These are phyloP conservation scores for Larix kaempferi DNA, from an alignment of 75 land plant genomes.

Conservation along the genomic window DNA sequence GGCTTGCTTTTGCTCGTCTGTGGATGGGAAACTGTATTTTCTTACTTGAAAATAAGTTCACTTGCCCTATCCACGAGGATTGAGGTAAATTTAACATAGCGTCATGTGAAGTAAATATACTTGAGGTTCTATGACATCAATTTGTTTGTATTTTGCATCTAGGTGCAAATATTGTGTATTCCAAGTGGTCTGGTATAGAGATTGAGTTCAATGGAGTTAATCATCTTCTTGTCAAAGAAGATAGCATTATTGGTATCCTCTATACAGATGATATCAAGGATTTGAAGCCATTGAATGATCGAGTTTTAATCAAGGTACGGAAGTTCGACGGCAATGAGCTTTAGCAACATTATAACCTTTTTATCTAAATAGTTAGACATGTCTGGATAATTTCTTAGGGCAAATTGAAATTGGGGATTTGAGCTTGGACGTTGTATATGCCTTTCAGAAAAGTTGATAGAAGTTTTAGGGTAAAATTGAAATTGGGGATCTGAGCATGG, in stretches of 20 bases:
- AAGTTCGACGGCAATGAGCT: background rate
- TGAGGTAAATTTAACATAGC: too few relatives aligned
- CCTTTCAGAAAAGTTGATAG: background rate
- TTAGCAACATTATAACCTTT: background rate
- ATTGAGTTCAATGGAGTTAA: constrained; percentile 69
- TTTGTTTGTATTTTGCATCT: constrained; percentile 15
- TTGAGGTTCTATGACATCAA: too few relatives aligned
- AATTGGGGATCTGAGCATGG: too few relatives aligned
- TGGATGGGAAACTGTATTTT: too few relatives aligned
- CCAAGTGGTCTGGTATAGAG: constrained; percentile 86
- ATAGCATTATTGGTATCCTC: constrained; percentile 79
- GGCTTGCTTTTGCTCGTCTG: too few relatives aligned
- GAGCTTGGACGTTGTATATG: background rate
- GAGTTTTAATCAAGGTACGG: constrained; percentile 70
- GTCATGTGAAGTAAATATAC: too few relatives aligned
- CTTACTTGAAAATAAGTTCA: too few relatives aligned
- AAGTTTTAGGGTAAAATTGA: too few relatives aligned
- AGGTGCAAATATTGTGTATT: constrained; percentile 71
- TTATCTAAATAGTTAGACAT: background rate
- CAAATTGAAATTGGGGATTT: background rate
- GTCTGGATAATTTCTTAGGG: background rate
- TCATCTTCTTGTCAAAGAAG: constrained; percentile 78
- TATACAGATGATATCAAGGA: constrained; percentile 82
- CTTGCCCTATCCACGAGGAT: too few relatives aligned
- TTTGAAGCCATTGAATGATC: constrained; percentile 71